These are phyloP conservation scores for Fusarium floridanum DNA, from an alignment of 2,329 filamentous ascomycete species.

Conservation along the genomic window DNA sequence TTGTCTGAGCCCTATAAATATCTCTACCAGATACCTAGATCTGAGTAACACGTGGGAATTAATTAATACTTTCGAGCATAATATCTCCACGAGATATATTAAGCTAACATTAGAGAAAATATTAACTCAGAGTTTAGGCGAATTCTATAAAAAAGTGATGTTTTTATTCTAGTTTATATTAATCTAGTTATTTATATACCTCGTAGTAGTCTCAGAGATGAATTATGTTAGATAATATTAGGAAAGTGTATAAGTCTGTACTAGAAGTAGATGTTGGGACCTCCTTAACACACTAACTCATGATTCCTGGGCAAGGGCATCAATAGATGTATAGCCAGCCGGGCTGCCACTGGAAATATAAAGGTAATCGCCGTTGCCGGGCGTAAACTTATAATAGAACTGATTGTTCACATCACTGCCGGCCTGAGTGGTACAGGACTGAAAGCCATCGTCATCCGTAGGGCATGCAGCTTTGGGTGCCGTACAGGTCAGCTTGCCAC, in stretches of 20 bases:
- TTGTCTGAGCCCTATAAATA: too few species aligned
- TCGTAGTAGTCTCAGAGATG: background rate
- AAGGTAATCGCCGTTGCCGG: background rate
- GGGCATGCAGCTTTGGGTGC: background rate
- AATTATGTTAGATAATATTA: background rate
- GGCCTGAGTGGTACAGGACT: background rate
- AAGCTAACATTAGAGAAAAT: too few species aligned
- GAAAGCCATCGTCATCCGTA: background rate
- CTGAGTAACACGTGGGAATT: too few species aligned
- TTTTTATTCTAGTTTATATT: too few species aligned
- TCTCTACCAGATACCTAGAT: too few species aligned
- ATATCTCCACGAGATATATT: too few species aligned
- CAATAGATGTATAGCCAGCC: background rate
- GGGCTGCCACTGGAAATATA: background rate
- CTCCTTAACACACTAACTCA: background rate
- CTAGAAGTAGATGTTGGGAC: background rate
- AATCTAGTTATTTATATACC: too few species aligned
- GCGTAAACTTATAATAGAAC: background rate
- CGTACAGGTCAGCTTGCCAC: background rate
- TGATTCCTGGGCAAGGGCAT: background rate
- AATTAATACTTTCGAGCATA: too few species aligned
- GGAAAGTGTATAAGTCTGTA: background rate
- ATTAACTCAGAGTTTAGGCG: too few species aligned
- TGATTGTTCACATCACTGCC: background rate
- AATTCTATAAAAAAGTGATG: too few species aligned